Conservation (phyloP, 2,329 filamentous ascomycete species). For the Akanthomyces dipterigenus region DNA sequence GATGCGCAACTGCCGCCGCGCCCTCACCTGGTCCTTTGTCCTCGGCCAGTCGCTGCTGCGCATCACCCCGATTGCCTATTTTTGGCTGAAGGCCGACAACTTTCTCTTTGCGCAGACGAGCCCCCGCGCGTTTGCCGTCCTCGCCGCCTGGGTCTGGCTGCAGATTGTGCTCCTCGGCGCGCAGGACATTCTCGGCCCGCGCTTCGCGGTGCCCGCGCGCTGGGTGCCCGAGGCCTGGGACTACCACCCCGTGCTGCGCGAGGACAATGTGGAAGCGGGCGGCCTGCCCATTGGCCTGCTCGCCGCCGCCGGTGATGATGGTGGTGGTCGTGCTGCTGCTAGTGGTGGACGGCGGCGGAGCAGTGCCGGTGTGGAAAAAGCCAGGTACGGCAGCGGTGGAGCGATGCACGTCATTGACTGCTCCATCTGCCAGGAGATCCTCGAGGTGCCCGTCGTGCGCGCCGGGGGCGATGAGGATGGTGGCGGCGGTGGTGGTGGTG, state of each 20-base stretch:
- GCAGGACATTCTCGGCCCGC: conserved; percentile 79
- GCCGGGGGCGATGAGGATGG: conserved; percentile 47
- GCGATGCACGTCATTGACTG: conserved; percentile 66
- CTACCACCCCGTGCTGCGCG: conserved; percentile 83
- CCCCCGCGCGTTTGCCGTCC: conserved; percentile 51
- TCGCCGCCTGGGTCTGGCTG: conserved; percentile 73
- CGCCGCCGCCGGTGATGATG: conserved; percentile 9
- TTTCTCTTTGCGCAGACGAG: conserved; percentile 72
- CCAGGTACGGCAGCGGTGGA: conserved; percentile 23
- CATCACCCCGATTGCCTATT: conserved; percentile 75
- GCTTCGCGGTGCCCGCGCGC: conserved; percentile 71
- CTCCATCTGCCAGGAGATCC: conserved; percentile 85
- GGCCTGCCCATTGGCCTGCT: conserved; percentile 70
- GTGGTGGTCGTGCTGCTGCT: too few species aligned
- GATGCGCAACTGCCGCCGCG: conserved; percentile 83
- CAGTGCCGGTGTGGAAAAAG: conserved; percentile 19
- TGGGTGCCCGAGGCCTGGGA: conserved; percentile 78
- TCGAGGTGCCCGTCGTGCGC: conserved; percentile 76
- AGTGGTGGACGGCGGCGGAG: background rate
- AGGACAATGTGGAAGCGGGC: conserved; percentile 74
- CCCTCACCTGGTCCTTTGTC: conserved; percentile 87
- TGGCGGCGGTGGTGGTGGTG: conserved; percentile 36
- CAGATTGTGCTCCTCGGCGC: conserved; percentile 73
- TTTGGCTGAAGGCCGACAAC: conserved; percentile 72
- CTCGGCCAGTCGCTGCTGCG: conserved; percentile 75